Evolutionary conservation across 371 early-diverging fungal genomes (phyloP), one percentile per base, ranked within the genome.

Genomic region (Mucor lusitanicus): DNA sequence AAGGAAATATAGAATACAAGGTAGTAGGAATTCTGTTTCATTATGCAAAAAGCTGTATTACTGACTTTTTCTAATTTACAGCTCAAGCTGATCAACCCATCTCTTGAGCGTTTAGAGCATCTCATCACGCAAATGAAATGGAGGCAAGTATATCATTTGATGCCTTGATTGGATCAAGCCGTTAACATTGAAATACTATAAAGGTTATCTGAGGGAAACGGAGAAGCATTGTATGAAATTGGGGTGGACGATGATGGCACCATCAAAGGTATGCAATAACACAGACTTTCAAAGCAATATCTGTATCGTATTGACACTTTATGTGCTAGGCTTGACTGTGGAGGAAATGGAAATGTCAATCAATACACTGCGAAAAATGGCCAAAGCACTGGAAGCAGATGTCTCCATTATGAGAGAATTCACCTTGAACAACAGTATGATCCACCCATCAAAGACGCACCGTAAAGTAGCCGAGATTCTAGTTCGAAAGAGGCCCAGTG

Each of bases 1-100:
- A 91, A 50, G 97, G 97, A 32, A 94, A 94, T 74, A 88, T 97
- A 50, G 94, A 95, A 72, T 95, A 95, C 81, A 95, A 94, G 83
- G 91, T 87, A 73, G 27, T n/a, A 25, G 28, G 19, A 4, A 13
- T n/a, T 12, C 7, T 55, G 4, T 7, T 8, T 21, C 33, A 25
- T 59, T 48, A 54, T 44, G 19, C 21, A 44, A 32, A 54, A 40
- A 17, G 2, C 11, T 1, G 5, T 30, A 40, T 13, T 40, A 17
- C 17, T 17, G 17, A 40, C 17, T 17, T 17, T 40, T 13, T 40
- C 9, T 66, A 4, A 17, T 40, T 64, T 42, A 28, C 63, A 88
- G 90, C 85, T 94, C 37, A 94, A 94, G 74, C 81, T 96, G 54
- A 78, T 93, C n/a, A 83, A 90, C 27, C 88, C 90, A 5, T 80